Percentiles rank a stretch among this genome's conserved stretches.
Evolutionary conservation across 2,329 filamentous ascomycete genomes (phyloP).

Genomic region (Aphanoascus verrucosus): DNA sequence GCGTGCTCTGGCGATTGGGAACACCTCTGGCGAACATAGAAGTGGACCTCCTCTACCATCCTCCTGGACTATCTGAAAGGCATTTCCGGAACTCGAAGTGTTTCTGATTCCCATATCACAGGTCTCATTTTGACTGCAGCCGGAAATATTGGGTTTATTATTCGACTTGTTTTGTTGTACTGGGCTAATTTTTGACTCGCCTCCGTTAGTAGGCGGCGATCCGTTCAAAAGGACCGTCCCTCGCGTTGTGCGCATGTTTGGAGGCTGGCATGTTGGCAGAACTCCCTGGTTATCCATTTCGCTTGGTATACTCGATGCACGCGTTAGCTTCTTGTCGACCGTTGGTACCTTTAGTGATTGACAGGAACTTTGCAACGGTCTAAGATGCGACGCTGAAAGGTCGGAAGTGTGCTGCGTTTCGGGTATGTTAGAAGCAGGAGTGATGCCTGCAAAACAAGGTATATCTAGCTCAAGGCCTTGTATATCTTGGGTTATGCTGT

Average conservation of each 20-base stretch:
- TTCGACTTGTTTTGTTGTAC: background rate
- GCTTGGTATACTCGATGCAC: background rate
- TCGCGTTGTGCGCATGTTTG: background rate
- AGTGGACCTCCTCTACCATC: slow-evolving; percentile 35
- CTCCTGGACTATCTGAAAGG: slow-evolving; percentile 36
- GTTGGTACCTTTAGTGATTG: background rate
- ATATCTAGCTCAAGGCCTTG: background rate
- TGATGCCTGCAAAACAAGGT: background rate
- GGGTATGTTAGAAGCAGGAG: background rate
- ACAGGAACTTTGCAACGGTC: background rate
- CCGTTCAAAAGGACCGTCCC: background rate
- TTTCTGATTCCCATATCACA: slow-evolving; percentile 19
- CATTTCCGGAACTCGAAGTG: slow-evolving; percentile 19
- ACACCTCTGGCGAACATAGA: slow-evolving; percentile 31
- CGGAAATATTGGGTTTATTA: background rate
- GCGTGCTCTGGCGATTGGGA: slow-evolving; percentile 34
- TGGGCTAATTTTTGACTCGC: background rate
- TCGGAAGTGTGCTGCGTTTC: background rate
- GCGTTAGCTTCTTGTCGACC: background rate
- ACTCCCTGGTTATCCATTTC: background rate
- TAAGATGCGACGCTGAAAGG: background rate
- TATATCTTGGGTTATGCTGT: background rate
- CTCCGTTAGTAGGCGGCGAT: background rate
- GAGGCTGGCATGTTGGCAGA: background rate
- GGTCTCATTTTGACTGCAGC: background rate